Evolutionary conservation across 179 eudicot species (phyloP), one percentile per base, ranked within the genome.

Genomic region (Monotropa hypopitys): DNA sequence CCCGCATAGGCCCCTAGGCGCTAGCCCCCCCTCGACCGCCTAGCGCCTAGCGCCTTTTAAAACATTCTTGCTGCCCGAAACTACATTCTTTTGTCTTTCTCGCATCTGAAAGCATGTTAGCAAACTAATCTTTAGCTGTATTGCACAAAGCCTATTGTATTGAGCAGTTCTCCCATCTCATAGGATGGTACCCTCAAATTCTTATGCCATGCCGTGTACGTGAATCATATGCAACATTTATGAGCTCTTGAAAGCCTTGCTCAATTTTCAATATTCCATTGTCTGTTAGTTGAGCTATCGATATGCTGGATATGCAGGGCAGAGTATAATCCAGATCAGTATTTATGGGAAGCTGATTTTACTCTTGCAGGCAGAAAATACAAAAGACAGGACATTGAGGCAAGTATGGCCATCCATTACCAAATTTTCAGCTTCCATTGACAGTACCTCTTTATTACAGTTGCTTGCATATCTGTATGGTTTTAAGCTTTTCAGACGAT

Each of bases 381-480:
- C 86, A 81, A 78, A 79, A 86, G 98, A 85, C 84, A 88, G 87
- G 98, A 93, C 86, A 68, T 91, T 83, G 94, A 93, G 97, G 98
- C 97, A 86, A 91, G 98, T 93, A 91, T 81, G 90, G 88, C 72
- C 83, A 83, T 81, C 75, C 51, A 53, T 81, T 65, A 50, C 77
- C 70, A 21, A 76, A 75, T 18, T 54, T 46, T 20, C 77, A 35
- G 46, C 46, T 65, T 66, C 50, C 61, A 16, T 20, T 70, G 38
- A 57, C 35, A 23, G 49, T 47, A 30, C 11, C 49, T 18, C 21
- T 74, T 51, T 30, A 73, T 23, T 20, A 42, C 20, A 16, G 69
- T 26, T 51, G 33, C 21, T 47, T 21, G 45, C 5, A 72, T 61
- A n/a, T 45, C 49, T 11, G 3, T 26, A 54, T 72, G 67, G 50